phyloP scores from a whole-genome alignment of 2,329 filamentous ascomycete species.

The Hypomyces rosellus region DNA sequence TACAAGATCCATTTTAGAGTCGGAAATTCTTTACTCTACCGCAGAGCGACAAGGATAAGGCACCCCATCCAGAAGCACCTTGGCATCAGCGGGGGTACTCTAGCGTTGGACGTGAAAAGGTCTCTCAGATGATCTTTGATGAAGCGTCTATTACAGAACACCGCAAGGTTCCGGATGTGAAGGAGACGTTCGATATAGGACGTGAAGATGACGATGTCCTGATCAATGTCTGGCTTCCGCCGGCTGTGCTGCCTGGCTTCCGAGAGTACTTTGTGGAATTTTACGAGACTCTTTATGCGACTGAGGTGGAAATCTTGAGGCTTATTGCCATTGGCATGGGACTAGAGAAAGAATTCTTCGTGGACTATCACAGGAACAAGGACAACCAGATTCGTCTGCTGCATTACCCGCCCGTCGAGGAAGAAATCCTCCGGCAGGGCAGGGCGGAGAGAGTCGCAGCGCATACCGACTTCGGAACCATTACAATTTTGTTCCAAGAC shows the following conservation, averaged over 20 bases:
- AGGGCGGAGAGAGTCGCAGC: conserved; percentile 19
- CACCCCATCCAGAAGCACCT: conserved; percentile 21
- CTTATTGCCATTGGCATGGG: conserved; percentile 70
- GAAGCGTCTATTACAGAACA: conserved; percentile 16
- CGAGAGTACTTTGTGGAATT: conserved; percentile 44
- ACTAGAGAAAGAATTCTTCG: conserved; percentile 63
- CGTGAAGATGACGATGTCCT: conserved; percentile 21
- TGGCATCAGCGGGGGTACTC: conserved; percentile 31
- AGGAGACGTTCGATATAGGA: conserved; percentile 36
- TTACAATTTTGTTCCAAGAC: conserved; percentile 44
- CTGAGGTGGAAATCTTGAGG: conserved; percentile 69
- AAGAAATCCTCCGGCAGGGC: conserved; percentile 19
- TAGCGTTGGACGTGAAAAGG: conserved; percentile 25
- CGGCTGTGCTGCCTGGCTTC: conserved; percentile 16
- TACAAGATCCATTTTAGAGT: no score
- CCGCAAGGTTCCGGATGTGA: conserved; percentile 29
- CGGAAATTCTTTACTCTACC: conserved; percentile 24
- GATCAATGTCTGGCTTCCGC: conserved; percentile 19
- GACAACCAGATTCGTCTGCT: conserved; percentile 53
- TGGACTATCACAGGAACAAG: conserved; percentile 48
- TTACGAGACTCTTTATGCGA: conserved; percentile 58
- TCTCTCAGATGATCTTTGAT: conserved; percentile 26
- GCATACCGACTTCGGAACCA: conserved; percentile 31
- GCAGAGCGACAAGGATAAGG: conserved; percentile 23
- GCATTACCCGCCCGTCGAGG: conserved; percentile 39